A percentile compares a stretch with the other conserved stretches of the same genome.
These are phyloP conservation scores for Tylopilus vinaceipallidus DNA, from an alignment of 768 basidiomycete genomes.

Conservation along the genomic window DNA sequence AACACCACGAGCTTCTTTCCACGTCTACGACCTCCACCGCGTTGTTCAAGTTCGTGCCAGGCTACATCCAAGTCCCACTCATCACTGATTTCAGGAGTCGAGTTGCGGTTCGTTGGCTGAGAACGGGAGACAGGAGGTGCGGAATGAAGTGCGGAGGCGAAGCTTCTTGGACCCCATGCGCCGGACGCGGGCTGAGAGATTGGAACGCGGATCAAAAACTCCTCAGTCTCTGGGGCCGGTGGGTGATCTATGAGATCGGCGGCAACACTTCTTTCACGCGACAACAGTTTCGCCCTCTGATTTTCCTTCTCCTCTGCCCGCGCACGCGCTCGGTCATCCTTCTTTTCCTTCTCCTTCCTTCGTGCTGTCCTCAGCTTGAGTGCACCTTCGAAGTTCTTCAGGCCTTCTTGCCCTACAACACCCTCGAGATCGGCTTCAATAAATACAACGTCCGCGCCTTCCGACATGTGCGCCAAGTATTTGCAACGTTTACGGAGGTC, in stretches of 20 bases:
- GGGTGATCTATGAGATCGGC: slow-evolving; percentile 6
- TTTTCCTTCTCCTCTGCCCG: slow-evolving; percentile 75
- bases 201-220: slow-evolving; percentile 3
- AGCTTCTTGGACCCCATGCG: slow-evolving; percentile 79
- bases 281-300: slow-evolving; percentile 45
- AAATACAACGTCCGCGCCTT: slow-evolving; percentile 91
- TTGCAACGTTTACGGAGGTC: slow-evolving; percentile 94
- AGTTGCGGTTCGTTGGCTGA: slow-evolving; percentile 26
- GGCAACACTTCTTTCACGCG: slow-evolving; percentile 15
- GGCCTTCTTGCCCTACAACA: slow-evolving; percentile 72
- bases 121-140: slow-evolving; percentile 46
- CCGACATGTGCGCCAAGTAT: slow-evolving; percentile 90
- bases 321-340: slow-evolving; percentile 81
- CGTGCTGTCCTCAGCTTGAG: slow-evolving; percentile 71
- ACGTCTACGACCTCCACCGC: slow-evolving; percentile 54
- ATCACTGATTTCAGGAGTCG: slow-evolving; percentile 40
- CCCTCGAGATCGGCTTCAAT: slow-evolving; percentile 80
- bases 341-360: slow-evolving; percentile 77
- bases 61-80: slow-evolving; percentile 79
- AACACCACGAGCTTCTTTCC: slow-evolving; percentile 68
- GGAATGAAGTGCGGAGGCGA: slow-evolving; percentile 75
- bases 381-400: slow-evolving; percentile 82
- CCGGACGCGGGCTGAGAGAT: slow-evolving; percentile 37
- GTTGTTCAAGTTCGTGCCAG: slow-evolving; percentile 78
- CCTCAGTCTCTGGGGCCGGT: slow-evolving; percentile 15